These are phyloP conservation scores for Thoreauomyces humboldtii DNA, from an alignment of 192 early-diverging fungal species.

Conservation along the genomic window DNA sequence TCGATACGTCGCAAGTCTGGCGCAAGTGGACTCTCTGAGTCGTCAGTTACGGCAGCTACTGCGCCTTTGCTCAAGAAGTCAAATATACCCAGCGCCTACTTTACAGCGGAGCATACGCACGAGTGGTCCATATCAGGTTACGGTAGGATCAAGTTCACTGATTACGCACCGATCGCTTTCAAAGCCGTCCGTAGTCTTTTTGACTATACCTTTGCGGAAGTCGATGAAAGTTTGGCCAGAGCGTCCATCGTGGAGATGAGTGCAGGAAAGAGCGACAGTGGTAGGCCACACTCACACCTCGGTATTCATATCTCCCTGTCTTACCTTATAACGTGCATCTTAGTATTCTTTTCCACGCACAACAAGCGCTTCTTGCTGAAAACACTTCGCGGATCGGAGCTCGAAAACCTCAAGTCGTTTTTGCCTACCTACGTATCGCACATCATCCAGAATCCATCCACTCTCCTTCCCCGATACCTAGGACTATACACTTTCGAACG, in stretches of 20 bases:
- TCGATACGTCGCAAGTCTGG: too few relatives aligned
- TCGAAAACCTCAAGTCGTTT: slow-evolving; percentile 33
- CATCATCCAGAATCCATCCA: slow-evolving; percentile 20
- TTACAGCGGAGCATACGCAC: slow-evolving; percentile 26
- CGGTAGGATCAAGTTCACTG: slow-evolving; percentile 33
- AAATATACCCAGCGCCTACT: slow-evolving; percentile 13
- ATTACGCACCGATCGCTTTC: slow-evolving; percentile 37
- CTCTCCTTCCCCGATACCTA: slow-evolving; percentile 39
- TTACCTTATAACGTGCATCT: too few relatives aligned
- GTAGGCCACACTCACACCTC: too few relatives aligned
- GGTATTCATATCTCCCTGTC: too few relatives aligned
- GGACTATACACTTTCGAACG: slow-evolving; percentile 46
- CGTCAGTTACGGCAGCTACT: too few relatives aligned
- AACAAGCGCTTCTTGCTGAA: slow-evolving; percentile 37
- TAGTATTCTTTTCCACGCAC: slow-evolving; percentile 35
- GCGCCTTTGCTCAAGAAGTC: too few relatives aligned
- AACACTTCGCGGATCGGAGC: slow-evolving; percentile 37
- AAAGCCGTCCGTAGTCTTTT: slow-evolving; percentile 30
- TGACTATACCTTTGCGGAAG: slow-evolving; percentile 22
- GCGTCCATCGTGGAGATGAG: slow-evolving; percentile 15
- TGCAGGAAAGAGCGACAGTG: slow-evolving; percentile 30
- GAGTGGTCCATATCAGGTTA: slow-evolving; percentile 37
- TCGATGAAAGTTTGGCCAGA: slow-evolving; percentile 13
- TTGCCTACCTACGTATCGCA: slow-evolving; percentile 34
- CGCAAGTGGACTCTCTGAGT: too few relatives aligned